Evolutionary conservation across 257 asterid species (phyloP).

Genomic region (Misopates orontium): DNA sequence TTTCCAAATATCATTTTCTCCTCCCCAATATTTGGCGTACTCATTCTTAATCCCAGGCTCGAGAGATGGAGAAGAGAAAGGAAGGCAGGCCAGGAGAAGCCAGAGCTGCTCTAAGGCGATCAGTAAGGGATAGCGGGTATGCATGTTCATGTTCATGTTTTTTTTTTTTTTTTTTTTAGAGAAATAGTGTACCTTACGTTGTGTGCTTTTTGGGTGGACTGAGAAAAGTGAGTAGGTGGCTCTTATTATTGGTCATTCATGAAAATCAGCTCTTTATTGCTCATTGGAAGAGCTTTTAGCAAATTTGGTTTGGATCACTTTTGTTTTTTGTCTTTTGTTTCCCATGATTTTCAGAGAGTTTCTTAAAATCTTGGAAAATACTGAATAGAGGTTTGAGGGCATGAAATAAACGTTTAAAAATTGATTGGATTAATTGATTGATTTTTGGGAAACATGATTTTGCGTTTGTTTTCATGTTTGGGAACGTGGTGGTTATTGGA

Average conservation of each 20-base stretch:
- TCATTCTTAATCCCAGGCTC: constrained; percentile 57
- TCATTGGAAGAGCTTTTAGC: too few species aligned
- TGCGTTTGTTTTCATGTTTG: too few species aligned
- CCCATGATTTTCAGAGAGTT: too few species aligned
- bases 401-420: too few species aligned
- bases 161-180: too few species aligned
- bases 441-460: too few species aligned
- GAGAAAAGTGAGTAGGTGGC: neutral
- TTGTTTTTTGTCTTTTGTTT: neutral
- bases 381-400: too few species aligned
- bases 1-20: neutral
- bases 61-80: constrained; percentile 95
- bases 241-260: neutral
- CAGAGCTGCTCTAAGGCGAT: constrained; percentile 89
- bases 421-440: too few species aligned
- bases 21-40: constrained; percentile 1
- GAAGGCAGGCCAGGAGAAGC: constrained; percentile 98
- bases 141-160: too few species aligned
- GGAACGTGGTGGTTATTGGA: too few species aligned
- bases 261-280: neutral
- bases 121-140: constrained; percentile 96
- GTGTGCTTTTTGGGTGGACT: neutral
- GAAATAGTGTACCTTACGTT: neutral
- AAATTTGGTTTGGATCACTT: neutral
- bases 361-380: too few species aligned